Evolutionary conservation across 2,329 filamentous ascomycete genomes (phyloP), one percentile per base, ranked within the genome.

Genomic region (Ophiobolus disseminans): DNA sequence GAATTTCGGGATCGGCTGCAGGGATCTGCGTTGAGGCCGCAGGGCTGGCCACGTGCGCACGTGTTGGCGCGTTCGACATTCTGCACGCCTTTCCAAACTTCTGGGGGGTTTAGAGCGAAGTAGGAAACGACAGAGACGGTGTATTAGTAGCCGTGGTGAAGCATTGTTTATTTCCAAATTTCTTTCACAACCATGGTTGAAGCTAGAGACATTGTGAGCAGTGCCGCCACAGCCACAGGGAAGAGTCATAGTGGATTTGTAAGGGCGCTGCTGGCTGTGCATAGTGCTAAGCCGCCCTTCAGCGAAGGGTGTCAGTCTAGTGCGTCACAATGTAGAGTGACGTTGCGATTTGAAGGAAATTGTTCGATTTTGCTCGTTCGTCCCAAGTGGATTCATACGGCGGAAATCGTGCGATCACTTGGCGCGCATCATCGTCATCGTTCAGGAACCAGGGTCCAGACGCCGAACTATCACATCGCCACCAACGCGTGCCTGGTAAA

Each of bases 191-290:
- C 17, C 30, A 23, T 26, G 19, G 36, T 34, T 52, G 3, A 36
- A 49, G n/a, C 3, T 26, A 14, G 30, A 14, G 9, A 32, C 30
- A 32, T 14, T 45, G 51, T 56, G 45, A 53, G 60, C 30, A 37
- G 54, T 60, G 62, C 54, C 63, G 61, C 63, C 66, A 70, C 63
- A 69, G 67, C 68, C 65, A 69, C 65, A 64, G 21, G 7, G 40
- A 65, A 62, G 67, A 72, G 67, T 72, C 68, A 72, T 69, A 57
- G 40, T 38, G 48, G 45, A 65, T 68, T 68, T 62, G 55, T 64
- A 65, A 72, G 64, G 66, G 65, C 65, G 61, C 48, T 51, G 58
- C 42, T 17, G 30, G 35, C n/a, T 36, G 40, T 40, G 26, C 25
- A 40, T 36, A 30, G n/a, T 22, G 16, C n/a, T 35, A 45, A 45